These are phyloP conservation scores for Rhizoclosmatium sp. DNA, from an alignment of 192 early-diverging fungal species.

Conservation along the genomic window DNA sequence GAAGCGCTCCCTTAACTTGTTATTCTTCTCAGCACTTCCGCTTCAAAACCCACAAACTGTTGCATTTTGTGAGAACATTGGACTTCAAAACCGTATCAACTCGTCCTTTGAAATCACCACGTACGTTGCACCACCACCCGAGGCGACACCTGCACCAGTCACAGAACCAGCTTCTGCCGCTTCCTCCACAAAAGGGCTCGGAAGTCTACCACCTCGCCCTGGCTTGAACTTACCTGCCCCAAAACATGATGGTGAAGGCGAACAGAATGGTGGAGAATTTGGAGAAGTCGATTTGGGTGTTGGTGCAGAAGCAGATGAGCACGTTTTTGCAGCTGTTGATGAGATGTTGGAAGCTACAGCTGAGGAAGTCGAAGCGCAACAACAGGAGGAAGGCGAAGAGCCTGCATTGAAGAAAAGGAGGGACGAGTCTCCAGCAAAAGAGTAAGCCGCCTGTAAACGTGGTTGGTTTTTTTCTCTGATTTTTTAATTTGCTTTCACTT, in stretches of 20 bases:
- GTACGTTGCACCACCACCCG: constrained; percentile 13
- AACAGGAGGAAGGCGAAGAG: constrained; percentile 4
- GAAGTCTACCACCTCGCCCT: constrained; percentile 11
- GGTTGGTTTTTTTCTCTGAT: no score
- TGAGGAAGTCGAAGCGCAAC: not conserved
- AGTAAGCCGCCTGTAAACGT: not conserved
- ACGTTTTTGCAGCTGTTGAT: not conserved
- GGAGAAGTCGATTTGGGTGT: not conserved
- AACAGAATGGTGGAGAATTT: not conserved
- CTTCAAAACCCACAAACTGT: constrained; percentile 88
- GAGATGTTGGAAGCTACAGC: constrained; percentile 5
- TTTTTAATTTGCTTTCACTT: no score
- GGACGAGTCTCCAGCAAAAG: not conserved
- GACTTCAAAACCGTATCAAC: constrained; percentile 34
- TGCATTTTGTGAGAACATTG: constrained; percentile 66
- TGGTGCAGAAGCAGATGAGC: not conserved
- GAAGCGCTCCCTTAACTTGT: constrained; percentile 3
- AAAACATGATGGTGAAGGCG: not conserved
- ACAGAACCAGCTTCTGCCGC: not conserved
- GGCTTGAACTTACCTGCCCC: constrained; percentile 10
- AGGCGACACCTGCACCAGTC: not conserved
- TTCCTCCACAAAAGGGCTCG: not conserved
- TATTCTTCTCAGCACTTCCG: constrained; percentile 36
- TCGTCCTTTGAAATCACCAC: constrained; percentile 22
- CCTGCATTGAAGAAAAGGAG: not conserved